Base-by-base conservation (phyloP, 129 eudicot genomes). In the Deinandra increscens region DNA sequence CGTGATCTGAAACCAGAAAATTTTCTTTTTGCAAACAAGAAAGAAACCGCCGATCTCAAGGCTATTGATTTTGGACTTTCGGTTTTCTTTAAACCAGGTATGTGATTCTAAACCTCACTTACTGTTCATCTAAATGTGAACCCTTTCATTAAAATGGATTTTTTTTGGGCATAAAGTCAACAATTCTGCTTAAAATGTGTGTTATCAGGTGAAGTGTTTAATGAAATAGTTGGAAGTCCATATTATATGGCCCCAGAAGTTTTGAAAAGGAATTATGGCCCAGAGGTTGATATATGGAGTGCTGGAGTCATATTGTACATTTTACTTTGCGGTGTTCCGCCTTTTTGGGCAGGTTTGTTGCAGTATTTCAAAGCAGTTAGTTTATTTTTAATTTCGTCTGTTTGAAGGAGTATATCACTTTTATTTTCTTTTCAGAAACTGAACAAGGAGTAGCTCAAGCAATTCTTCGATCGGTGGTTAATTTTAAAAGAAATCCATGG, bases 371-470 rank as follows among this genome's bases (percentile, higher is more conserved):
- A 15, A 38, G n/a, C 20, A 53, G 18, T 23, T 56, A 13, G 26
- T 50, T 6, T 6, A 8, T 14, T 45, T 46, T 66, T 23, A 0
- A 11, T 29, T 36, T 36, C n/a, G 9, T 23, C 18, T 31, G 34
- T 15, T 50, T 1, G 4, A 18, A 17, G 9, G 48, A 45, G 17
- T 45, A 45, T 45, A 3, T 36, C n/a, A 42, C n/a, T 11, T 65
- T 31, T 55, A 10, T 74, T 5, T 20, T 50, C 26, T 34, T 39
- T 45, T 76, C 75, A 89, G 97, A 90, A 76, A 86, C 91, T 34
- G 95, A 90, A 74, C 97, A 90, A 83, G 97, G 91, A 76, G 95
- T 90, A 64, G 97, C 97, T 34, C 88, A 90, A 84, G 97, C 97
- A 39, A 87, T 90, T 64, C 79, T 90, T 63, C 85, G 85, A 18